Evolutionary conservation across 1,284 basidiomycete genomes (phyloP).

Genomic region (Pseudozyma flocculosa): DNA sequence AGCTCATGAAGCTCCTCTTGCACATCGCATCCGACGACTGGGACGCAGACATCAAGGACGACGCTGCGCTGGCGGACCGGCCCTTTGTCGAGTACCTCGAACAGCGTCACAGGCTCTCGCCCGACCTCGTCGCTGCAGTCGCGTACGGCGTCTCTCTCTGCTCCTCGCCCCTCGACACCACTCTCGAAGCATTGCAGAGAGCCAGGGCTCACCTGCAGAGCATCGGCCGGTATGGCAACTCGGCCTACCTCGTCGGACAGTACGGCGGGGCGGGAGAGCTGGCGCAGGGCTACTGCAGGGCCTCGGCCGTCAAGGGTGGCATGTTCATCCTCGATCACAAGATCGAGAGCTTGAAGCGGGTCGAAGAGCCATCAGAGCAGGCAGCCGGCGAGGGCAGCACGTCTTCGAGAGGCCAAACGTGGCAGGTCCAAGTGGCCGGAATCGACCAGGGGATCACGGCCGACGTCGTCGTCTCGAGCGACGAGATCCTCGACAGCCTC

Average conservation of each 20-base stretch:
- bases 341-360: constrained; percentile 8
- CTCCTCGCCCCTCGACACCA: constrained; percentile 33
- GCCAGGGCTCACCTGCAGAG: constrained; percentile 68
- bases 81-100: constrained; percentile 64
- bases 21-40: constrained; percentile 29
- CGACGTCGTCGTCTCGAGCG: constrained; percentile 60
- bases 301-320: constrained; percentile 48
- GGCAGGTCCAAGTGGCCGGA: constrained; percentile 61
- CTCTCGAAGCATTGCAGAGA: constrained; percentile 25
- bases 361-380: constrained; percentile 5
- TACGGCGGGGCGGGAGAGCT: constrained; percentile 71
- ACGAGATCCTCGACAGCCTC: constrained; percentile 60
- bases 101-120: constrained; percentile 67
- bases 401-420: constrained; percentile 1
- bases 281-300: constrained; percentile 51
- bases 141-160: constrained; percentile 56
- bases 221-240: constrained; percentile 81
- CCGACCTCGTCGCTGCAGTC: constrained; percentile 60
- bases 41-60: constrained; percentile 6
- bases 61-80: constrained; percentile 5
- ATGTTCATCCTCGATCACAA: constrained; percentile 43
- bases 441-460: constrained; percentile 66
- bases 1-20: constrained; percentile 84
- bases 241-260: constrained; percentile 87
- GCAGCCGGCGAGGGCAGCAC: constrained; percentile 29